Evolutionary conservation across 2,329 filamentous ascomycete species (phyloP).

Genomic region (Xylaria multiplex): DNA sequence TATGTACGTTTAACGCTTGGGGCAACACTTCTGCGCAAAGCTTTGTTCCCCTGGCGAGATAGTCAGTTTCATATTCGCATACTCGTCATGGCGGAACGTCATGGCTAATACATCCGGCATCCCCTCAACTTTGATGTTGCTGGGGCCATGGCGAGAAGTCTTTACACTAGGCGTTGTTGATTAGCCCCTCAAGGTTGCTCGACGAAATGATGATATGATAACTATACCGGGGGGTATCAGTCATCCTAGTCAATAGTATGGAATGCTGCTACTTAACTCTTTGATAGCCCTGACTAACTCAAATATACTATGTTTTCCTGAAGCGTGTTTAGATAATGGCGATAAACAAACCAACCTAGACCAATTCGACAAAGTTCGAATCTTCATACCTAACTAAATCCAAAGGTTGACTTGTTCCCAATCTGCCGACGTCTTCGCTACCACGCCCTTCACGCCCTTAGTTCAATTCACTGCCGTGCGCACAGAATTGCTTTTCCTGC

Average conservation of each 20-base stretch:
- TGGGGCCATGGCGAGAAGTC: slow-evolving; percentile 7
- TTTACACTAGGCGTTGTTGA: not conserved
- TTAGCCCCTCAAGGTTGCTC: slow-evolving; percentile 2
- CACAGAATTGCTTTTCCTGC: slow-evolving; percentile 15
- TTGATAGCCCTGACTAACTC: slow-evolving; percentile 10
- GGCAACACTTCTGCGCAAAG: not conserved
- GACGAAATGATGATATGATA: not conserved
- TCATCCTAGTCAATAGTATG: slow-evolving; percentile 26
- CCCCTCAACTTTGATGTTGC: slow-evolving; percentile 4
- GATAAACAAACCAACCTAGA: not conserved
- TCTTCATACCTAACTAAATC: not conserved
- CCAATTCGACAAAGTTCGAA: slow-evolving; percentile 10
- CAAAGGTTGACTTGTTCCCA: not conserved
- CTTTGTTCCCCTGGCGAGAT: not conserved
- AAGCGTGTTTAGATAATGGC: slow-evolving; percentile 6
- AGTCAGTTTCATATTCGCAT: slow-evolving; percentile 17
- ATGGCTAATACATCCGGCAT: slow-evolving; percentile 1
- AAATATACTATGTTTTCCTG: slow-evolving; percentile 6
- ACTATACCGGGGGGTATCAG: slow-evolving; percentile 9
- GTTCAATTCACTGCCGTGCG: slow-evolving; percentile 10
- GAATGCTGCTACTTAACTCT: slow-evolving; percentile 24
- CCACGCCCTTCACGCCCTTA: not conserved
- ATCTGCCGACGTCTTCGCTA: slow-evolving; percentile 7
- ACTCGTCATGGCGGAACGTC: slow-evolving; percentile 3
- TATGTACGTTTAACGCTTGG: not conserved